phyloP scores from a whole-genome alignment of 192 early-diverging fungal genomes.

The Coemansia sp. region DNA sequence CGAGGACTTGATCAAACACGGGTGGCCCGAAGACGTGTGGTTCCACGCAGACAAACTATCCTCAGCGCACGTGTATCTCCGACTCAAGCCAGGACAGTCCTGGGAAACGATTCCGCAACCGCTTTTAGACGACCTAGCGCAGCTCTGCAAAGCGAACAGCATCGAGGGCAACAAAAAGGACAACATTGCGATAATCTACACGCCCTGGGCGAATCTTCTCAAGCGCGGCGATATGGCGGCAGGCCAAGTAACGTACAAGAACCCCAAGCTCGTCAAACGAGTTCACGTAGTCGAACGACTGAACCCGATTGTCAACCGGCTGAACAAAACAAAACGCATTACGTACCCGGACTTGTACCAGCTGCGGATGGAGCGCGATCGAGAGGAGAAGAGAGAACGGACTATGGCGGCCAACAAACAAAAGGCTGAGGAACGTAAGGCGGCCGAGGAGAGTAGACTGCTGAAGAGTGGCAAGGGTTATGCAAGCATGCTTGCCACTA shows the following conservation, averaged over 20 bases:
- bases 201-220: conserved; percentile 87
- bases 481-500: conserved; percentile 49
- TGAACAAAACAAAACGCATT: conserved; percentile 93
- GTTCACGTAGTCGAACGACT: conserved; percentile 73
- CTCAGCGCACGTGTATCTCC: conserved; percentile 96
- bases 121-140: conserved; percentile 85
- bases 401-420: conserved; percentile 38
- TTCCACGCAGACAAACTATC: conserved; percentile 99
- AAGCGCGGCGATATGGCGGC: conserved; percentile 95
- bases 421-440: conserved; percentile 42
- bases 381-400: conserved; percentile 34
- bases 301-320: conserved; percentile 88
- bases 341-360: conserved; percentile 75
- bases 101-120: conserved; percentile 83
- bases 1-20: conserved; percentile 95
- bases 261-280: conserved; percentile 75
- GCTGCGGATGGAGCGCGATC: conserved; percentile 66
- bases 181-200: conserved; percentile 93
- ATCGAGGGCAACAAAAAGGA: conserved; percentile 97
- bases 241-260: conserved; percentile 94
- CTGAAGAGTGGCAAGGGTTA: conserved; percentile 50
- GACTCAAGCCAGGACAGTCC: conserved; percentile 65
- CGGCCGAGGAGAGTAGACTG: conserved; percentile 38
- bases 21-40: conserved; percentile 91
- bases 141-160: conserved; percentile 96